phyloP scores from a whole-genome alignment of 495 filamentous ascomycete species.

The Penicillium flavigenum region DNA sequence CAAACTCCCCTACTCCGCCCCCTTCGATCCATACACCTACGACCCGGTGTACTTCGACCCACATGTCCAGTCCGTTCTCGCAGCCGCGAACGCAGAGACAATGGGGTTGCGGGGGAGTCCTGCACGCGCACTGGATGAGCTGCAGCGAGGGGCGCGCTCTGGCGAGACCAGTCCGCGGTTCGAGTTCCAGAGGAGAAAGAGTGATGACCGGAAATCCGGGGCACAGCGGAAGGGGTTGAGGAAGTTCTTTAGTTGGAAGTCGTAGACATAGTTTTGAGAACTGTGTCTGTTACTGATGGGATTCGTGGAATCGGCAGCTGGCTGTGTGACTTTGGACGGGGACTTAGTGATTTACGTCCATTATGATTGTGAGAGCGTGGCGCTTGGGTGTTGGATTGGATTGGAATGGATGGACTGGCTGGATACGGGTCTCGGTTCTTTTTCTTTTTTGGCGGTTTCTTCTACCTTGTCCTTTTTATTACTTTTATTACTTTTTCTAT shows the following conservation, averaged over 20 bases:
- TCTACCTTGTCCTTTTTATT: conserved; percentile 19
- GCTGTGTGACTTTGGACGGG: neutral
- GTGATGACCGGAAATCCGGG: conserved; percentile 16
- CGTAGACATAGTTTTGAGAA: neutral
- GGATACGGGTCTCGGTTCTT: neutral
- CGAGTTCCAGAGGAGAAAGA: conserved; percentile 8
- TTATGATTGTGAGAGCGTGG: neutral
- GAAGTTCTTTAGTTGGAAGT: conserved; percentile 32
- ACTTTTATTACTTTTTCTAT: conserved; percentile 3
- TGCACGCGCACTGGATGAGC: conserved; percentile 25
- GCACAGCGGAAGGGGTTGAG: conserved; percentile 22
- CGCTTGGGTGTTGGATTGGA: neutral
- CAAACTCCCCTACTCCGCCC: conserved; percentile 5
- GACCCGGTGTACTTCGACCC: conserved; percentile 29
- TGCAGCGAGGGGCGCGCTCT: conserved; percentile 21
- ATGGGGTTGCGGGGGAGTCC: conserved; percentile 28
- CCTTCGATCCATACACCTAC: conserved; percentile 12
- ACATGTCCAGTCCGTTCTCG: conserved; percentile 32
- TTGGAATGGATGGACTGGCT: neutral
- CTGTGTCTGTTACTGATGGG: neutral
- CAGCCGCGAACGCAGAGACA: conserved; percentile 30
- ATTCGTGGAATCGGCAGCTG: conserved; percentile 1
- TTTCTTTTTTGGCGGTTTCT: conserved; percentile 6
- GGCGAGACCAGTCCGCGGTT: neutral
- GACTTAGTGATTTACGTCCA: neutral